Percentiles rank a stretch among this genome's conserved stretches.
These are phyloP conservation scores for Aspergillus viridinutans DNA, from an alignment of 2,329 filamentous ascomycete species.

Conservation along the genomic window DNA sequence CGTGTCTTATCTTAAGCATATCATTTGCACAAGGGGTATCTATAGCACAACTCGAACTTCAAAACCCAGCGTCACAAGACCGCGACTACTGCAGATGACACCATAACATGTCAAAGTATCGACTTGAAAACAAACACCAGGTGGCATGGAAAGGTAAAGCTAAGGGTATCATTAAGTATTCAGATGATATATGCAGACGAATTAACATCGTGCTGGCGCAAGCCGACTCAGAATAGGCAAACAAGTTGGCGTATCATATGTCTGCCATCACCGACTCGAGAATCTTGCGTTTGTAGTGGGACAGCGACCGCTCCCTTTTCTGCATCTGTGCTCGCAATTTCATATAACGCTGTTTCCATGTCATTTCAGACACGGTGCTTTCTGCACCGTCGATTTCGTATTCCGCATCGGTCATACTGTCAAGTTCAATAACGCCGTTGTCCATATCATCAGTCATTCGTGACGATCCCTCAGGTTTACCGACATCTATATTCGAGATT, in stretches of 20 bases:
- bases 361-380: constrained; percentile 21
- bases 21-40: constrained; percentile 19
- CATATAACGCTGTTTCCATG: constrained; percentile 39
- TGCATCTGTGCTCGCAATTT: constrained; percentile 36
- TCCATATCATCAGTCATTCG: constrained; percentile 9
- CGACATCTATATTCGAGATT: constrained; percentile 3
- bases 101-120: neutral
- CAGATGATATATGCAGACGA: neutral
- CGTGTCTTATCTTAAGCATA: neutral
- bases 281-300: constrained; percentile 40
- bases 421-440: constrained; percentile 13
- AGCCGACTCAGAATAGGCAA: neutral
- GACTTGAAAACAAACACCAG: neutral
- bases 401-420: constrained; percentile 25
- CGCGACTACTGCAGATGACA: neutral
- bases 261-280: constrained; percentile 43
- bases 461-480: constrained; percentile 6
- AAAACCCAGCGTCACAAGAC: constrained; percentile 2
- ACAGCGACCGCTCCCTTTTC: constrained; percentile 35
- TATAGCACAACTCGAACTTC: constrained; percentile 3
- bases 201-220: neutral
- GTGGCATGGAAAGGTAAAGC: neutral
- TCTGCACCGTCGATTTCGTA: constrained; percentile 24
- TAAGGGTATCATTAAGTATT: neutral
- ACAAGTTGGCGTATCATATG: constrained; percentile 18